A percentile compares a stretch with the other conserved stretches of the same genome.
Conservation (phyloP, 345 rosid species). For the Moricandia arvensis region DNA sequence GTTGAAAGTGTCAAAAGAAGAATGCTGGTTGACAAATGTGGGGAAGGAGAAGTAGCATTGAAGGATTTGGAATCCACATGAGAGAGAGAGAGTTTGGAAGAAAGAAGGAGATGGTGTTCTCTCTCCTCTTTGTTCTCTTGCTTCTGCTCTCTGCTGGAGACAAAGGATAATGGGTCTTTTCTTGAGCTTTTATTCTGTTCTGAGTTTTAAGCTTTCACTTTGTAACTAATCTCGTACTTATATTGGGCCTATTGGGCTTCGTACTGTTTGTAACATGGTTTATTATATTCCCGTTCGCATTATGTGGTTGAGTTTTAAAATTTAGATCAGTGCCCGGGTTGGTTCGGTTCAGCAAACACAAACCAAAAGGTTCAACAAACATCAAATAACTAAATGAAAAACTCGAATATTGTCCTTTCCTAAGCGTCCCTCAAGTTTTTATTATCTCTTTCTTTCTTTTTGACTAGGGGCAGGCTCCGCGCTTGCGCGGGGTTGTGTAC, state of each 20-base stretch:
- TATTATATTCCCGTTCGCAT: background rate
- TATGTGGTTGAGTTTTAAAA: background rate
- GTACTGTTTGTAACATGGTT: background rate
- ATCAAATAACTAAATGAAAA: background rate
- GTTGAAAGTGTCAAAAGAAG: constrained; percentile 16
- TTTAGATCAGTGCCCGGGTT: background rate
- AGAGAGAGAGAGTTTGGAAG: constrained; percentile 11
- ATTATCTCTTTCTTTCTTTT: no score
- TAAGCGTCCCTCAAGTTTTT: no score
- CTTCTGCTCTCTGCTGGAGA: constrained; percentile 18
- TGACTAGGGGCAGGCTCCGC: no score
- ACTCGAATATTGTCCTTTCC: no score
- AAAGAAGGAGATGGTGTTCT: background rate
- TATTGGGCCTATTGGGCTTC: background rate
- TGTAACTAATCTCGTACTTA: background rate
- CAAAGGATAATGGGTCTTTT: constrained; percentile 12
- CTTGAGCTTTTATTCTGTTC: background rate
- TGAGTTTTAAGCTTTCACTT: background rate
- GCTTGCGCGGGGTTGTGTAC: no score
- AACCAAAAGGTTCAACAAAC: no score
- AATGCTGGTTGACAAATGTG: constrained; percentile 32
- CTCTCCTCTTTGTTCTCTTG: background rate
- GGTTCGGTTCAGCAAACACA: background rate
- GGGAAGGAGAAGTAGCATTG: constrained; percentile 7
- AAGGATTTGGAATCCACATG: constrained; percentile 10